These are phyloP conservation scores for Epichloe glyceriae DNA, from an alignment of 2,329 filamentous ascomycete species.

Conservation along the genomic window DNA sequence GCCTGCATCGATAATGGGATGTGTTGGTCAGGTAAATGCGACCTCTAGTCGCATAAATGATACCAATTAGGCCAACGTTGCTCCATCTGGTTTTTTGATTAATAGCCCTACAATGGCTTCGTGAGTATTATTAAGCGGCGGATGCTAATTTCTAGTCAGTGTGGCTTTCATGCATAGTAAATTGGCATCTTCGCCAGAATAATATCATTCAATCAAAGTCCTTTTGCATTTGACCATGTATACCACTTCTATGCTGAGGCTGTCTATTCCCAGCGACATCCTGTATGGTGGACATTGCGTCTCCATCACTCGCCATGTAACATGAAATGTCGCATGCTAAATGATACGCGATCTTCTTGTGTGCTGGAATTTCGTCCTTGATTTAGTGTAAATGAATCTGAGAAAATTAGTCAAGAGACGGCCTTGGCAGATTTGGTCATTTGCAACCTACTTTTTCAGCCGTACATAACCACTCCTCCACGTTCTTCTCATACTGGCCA, in stretches of 20 bases:
- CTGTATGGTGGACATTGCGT: background rate
- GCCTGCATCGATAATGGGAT: too few relatives aligned
- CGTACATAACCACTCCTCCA: constrained; percentile 71
- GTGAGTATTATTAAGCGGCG: background rate
- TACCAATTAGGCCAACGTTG: too few relatives aligned
- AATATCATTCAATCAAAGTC: background rate
- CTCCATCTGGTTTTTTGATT: too few relatives aligned
- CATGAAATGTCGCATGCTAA: background rate
- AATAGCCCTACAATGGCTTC: background rate
- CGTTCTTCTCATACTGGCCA: constrained; percentile 60
- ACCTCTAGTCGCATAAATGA: too few relatives aligned
- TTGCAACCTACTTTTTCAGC: constrained; percentile 44
- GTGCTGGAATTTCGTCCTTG: background rate
- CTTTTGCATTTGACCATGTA: background rate
- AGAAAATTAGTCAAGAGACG: background rate
- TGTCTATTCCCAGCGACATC: background rate
- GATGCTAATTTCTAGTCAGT: too few relatives aligned
- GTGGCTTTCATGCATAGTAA: too few relatives aligned
- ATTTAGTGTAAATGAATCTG: background rate
- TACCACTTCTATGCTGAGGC: background rate
- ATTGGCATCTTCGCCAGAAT: too few relatives aligned
- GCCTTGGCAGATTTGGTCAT: background rate
- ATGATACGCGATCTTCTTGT: background rate
- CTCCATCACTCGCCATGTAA: background rate
- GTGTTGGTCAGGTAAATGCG: too few relatives aligned